phyloP scores from a whole-genome alignment of 2,329 filamentous ascomycete species.

The Cordyceps militaris region DNA sequence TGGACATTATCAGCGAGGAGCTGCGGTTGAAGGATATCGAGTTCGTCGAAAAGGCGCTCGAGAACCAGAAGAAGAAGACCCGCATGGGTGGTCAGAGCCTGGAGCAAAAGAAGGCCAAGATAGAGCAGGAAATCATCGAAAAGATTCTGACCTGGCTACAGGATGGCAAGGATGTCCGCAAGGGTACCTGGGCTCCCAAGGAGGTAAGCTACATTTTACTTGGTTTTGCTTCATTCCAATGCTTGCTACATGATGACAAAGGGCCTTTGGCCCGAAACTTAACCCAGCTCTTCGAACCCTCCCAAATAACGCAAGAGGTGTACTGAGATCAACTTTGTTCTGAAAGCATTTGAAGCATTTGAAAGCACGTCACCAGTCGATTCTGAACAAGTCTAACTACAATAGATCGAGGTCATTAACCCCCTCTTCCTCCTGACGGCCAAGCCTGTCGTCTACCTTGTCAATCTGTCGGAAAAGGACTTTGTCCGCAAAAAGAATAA shows the following conservation, averaged over 20 bases:
- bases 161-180: constrained; percentile 87
- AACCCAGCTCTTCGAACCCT: constrained; percentile 99
- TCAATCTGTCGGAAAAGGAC: constrained; percentile 95
- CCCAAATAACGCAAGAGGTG: constrained; percentile 66
- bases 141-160: constrained; percentile 79
- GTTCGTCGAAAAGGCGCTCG: constrained; percentile 92
- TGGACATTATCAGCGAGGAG: constrained; percentile 96
- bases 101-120: constrained; percentile 95
- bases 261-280: constrained; percentile 88
- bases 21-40: constrained; percentile 97
- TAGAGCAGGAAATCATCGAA: constrained; percentile 89
- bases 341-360: constrained; percentile 40
- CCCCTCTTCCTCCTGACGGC: constrained; percentile 89
- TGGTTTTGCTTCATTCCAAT: constrained; percentile 14
- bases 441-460: constrained; percentile 93
- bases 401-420: constrained; percentile 93
- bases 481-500: constrained; percentile 99
- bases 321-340: constrained; percentile 79
- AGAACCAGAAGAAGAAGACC: constrained; percentile 89
- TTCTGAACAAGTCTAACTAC: constrained; percentile 3
- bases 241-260: constrained; percentile 81
- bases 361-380: neutral
- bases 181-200: constrained; percentile 83
- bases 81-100: constrained; percentile 87
- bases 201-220: constrained; percentile 62